These are phyloP conservation scores for Cystobasidiopsis lactophilus DNA, from an alignment of 768 basidiomycete genomes.

Conservation along the genomic window DNA sequence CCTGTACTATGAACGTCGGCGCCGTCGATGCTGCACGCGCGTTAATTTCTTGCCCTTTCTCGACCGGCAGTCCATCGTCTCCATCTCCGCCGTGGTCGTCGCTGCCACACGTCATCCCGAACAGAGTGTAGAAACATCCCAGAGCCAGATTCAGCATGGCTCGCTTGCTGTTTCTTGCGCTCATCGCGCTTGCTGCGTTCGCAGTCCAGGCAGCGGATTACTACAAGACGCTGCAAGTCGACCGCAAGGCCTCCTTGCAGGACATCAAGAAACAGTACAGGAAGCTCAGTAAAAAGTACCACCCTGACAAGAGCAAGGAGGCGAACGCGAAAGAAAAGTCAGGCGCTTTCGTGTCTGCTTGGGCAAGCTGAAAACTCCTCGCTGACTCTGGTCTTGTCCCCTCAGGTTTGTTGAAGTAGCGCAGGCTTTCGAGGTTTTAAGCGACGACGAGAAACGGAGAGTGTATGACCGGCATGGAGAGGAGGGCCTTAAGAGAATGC, in stretches of 20 bases:
- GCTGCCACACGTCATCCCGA: too few relatives aligned
- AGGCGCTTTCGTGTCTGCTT: not conserved
- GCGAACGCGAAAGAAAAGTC: conserved; percentile 38
- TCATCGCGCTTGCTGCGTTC: too few relatives aligned
- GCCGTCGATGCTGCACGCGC: too few relatives aligned
- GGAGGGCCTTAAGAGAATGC: conserved; percentile 72
- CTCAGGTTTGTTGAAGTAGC: conserved; percentile 21
- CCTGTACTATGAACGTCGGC: too few relatives aligned
- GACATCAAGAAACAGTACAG: conserved; percentile 28
- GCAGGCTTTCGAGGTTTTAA: conserved; percentile 77
- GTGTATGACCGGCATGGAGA: conserved; percentile 91
- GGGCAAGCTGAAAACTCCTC: not conserved
- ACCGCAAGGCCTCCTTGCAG: not conserved
- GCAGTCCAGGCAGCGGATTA: conserved; percentile 1
- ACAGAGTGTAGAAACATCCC: too few relatives aligned
- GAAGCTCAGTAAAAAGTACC: conserved; percentile 60
- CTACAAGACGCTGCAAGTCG: conserved; percentile 22
- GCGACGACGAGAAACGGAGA: conserved; percentile 67
- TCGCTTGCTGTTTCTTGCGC: too few relatives aligned
- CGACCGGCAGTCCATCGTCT: too few relatives aligned
- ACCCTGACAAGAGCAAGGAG: conserved; percentile 89
- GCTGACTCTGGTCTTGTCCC: not conserved
- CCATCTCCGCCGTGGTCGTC: too few relatives aligned
- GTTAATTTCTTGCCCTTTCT: too few relatives aligned
- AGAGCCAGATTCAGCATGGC: too few relatives aligned